Conservation (phyloP, 1,284 basidiomycete genomes). For the Boletellus dicymbophilus region DNA sequence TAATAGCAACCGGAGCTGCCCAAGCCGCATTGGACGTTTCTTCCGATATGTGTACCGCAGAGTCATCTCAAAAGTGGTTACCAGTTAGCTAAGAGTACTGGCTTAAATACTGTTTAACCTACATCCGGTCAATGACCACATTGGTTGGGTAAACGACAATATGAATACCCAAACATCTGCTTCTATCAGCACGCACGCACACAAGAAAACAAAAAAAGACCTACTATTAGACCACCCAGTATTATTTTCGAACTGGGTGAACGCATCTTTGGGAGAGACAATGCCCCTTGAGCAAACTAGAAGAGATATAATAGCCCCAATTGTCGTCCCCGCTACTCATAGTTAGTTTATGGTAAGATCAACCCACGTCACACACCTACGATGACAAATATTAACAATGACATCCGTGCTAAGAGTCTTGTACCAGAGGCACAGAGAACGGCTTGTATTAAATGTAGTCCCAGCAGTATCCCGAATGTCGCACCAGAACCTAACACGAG, state of each 20-base stretch:
- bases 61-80: conserved; percentile 41
- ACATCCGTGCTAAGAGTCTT: conserved; percentile 58
- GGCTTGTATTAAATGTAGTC: conserved; percentile 59
- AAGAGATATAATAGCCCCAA: conserved; percentile 57
- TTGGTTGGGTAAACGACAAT: conserved; percentile 24
- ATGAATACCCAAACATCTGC: conserved; percentile 41
- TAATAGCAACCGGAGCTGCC: conserved; percentile 75
- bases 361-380: conserved; percentile 50
- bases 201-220: conserved; percentile 15
- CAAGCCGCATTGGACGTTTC: conserved; percentile 64
- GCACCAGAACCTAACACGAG: conserved; percentile 51
- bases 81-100: background rate
- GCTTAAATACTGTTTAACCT: background rate
- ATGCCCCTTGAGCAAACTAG: conserved; percentile 52
- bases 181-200: background rate
- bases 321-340: conserved; percentile 49
- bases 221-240: conserved; percentile 62
- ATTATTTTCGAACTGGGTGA: conserved; percentile 67
- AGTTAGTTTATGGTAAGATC: background rate
- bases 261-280: conserved; percentile 62
- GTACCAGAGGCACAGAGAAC: conserved; percentile 72
- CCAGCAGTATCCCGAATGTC: conserved; percentile 63
- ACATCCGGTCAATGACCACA: conserved; percentile 28
- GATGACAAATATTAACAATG: conserved; percentile 61
- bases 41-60: conserved; percentile 72